Percentiles rank a stretch among this genome's conserved stretches.
phyloP scores from a whole-genome alignment of 164 flowering plant genomes.

The Aristolochia fimbriata region DNA sequence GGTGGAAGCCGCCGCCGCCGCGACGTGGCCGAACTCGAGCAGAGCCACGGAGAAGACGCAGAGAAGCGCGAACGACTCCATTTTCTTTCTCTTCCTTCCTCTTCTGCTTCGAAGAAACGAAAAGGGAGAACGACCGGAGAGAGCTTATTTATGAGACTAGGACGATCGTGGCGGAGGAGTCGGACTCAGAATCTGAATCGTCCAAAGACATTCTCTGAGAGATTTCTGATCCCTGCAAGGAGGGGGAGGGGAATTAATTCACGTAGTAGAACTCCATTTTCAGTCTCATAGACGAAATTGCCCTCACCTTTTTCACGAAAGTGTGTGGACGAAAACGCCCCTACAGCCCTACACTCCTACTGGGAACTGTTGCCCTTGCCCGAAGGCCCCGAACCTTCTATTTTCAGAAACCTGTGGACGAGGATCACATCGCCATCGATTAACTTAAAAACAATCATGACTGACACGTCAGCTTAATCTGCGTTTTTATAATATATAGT shows the following conservation, averaged over 20 bases:
- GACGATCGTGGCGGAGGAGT: neutral
- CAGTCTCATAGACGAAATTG: too few species aligned
- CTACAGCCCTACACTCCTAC: neutral
- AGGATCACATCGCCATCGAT: too few species aligned
- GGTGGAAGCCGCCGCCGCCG: slow-evolving; percentile 15
- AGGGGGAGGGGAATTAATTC: neutral
- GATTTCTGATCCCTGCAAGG: neutral
- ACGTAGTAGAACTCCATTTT: neutral
- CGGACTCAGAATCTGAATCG: neutral
- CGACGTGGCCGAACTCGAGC: slow-evolving; percentile 6
- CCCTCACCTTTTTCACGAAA: neutral
- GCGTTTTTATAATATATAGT: too few species aligned
- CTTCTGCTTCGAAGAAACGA: too few species aligned
- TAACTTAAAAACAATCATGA: too few species aligned
- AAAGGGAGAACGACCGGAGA: too few species aligned
- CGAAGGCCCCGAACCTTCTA: too few species aligned
- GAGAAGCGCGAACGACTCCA: neutral
- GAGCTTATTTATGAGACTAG: too few species aligned
- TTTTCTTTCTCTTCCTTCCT: too few species aligned
- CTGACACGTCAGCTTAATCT: too few species aligned
- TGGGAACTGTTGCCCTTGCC: too few species aligned
- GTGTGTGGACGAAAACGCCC: neutral
- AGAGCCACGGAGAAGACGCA: slow-evolving; percentile 14
- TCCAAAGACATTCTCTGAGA: neutral
- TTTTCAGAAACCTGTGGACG: too few species aligned